Evolutionary conservation across 1,284 basidiomycete species (phyloP).

Genomic region (Tylopilus sp.): DNA sequence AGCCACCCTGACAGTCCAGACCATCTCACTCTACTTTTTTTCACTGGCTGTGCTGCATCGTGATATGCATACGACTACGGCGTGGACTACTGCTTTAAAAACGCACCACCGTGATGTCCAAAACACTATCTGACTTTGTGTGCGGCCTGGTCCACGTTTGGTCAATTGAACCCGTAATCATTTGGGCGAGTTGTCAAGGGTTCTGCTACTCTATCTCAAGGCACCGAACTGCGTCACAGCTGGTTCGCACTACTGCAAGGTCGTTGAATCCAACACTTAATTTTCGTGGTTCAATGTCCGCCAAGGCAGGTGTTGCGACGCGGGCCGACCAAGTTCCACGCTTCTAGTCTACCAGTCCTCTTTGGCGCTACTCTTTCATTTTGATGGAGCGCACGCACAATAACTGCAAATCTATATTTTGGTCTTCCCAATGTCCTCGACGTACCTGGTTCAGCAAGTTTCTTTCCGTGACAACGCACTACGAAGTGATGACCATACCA

Average conservation of each 20-base stretch:
- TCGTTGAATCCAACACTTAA: background rate
- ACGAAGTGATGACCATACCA: constrained; percentile 1
- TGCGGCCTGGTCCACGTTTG: background rate
- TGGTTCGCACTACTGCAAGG: background rate
- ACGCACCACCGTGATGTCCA: background rate
- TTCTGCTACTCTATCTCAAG: background rate
- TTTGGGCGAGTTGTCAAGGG: background rate
- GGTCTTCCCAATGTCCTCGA: background rate
- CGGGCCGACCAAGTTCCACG: background rate
- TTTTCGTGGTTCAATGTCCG: constrained; percentile 1
- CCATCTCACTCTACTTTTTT: constrained; percentile 3
- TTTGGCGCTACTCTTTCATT: background rate
- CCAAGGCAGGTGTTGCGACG: constrained; percentile 1
- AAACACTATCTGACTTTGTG: background rate
- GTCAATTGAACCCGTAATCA: background rate
- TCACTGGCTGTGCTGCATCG: constrained; percentile 4
- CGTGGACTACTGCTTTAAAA: background rate
- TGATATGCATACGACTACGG: constrained; percentile 8
- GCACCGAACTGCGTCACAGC: background rate
- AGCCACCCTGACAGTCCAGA: constrained; percentile 5
- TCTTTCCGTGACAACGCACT: constrained; percentile 3
- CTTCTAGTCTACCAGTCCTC: background rate
- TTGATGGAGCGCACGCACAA: background rate
- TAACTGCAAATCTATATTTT: background rate
- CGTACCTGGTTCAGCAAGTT: constrained; percentile 2